Conservation (phyloP, 257 asterid genomes). For the Solanum virginianum region DNA sequence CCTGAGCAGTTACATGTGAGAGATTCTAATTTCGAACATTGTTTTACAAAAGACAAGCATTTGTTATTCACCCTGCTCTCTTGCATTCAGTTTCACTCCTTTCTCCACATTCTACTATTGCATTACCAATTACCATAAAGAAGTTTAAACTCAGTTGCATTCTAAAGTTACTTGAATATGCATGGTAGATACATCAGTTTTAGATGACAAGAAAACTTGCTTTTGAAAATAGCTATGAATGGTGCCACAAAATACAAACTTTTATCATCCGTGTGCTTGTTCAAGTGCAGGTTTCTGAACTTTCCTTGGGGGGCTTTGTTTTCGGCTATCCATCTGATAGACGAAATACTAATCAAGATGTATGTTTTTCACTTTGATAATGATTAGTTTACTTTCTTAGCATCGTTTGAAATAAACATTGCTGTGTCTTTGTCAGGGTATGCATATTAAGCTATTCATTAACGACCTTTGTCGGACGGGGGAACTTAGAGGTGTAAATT, state of each 20-base stretch:
- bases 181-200: neutral
- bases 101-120: neutral
- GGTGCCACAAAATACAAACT: neutral
- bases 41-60: neutral
- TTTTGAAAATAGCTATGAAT: neutral
- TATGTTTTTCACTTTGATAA: constrained; percentile 5
- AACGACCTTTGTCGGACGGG: constrained; percentile 62
- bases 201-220: neutral
- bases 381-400: neutral
- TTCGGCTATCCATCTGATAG: constrained; percentile 59
- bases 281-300: constrained; percentile 47
- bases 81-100: neutral
- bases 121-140: neutral
- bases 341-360: constrained; percentile 25
- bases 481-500: constrained; percentile 54
- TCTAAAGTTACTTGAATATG: neutral
- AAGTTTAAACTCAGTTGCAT: neutral
- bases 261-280: neutral
- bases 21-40: neutral
- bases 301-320: constrained; percentile 46
- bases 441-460: constrained; percentile 50
- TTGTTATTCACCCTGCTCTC: neutral
- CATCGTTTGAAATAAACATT: neutral
- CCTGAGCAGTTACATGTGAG: neutral
- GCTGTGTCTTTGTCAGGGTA: constrained; percentile 31